A percentile compares a stretch with the other conserved stretches of the same genome.
Evolutionary conservation across 1,139 yeast species (phyloP).

Genomic region (Taiozyma onychis): DNA sequence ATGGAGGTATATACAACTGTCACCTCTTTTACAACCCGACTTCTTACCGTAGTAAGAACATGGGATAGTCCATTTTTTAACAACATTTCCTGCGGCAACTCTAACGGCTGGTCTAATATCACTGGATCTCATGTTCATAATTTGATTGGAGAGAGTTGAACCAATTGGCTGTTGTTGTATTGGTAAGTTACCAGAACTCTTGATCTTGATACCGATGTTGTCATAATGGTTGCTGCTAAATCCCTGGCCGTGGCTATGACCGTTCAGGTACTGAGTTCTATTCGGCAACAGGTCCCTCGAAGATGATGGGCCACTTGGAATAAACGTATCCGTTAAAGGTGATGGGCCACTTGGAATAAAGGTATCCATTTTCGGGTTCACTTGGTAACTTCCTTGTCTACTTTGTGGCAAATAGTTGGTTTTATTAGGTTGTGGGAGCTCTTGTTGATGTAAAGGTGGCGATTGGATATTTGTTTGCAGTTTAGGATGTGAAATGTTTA

Average conservation of each 20-base stretch:
- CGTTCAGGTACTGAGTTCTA: background rate
- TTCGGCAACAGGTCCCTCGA: background rate
- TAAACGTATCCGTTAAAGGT: background rate
- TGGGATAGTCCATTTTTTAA: background rate
- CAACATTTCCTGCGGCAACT: background rate
- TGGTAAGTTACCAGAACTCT: background rate
- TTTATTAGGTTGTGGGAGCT: background rate
- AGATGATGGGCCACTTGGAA: background rate
- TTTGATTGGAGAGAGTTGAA: background rate
- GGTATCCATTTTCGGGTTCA: background rate
- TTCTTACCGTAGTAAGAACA: constrained; percentile 1
- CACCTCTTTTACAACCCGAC: constrained; percentile 1
- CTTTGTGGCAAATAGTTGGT: background rate
- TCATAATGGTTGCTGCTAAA: background rate
- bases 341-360: background rate
- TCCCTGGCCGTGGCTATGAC: background rate
- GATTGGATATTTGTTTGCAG: background rate
- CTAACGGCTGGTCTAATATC: constrained; percentile 7
- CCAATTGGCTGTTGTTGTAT: background rate
- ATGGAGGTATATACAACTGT: constrained; percentile 7
- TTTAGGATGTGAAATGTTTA: background rate
- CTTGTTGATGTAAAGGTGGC: background rate
- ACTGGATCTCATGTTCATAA: background rate
- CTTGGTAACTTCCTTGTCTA: background rate
- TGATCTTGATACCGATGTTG: background rate